Conservation (phyloP, 2,329 filamentous ascomycete genomes). For the Alternaria postmessia region DNA sequence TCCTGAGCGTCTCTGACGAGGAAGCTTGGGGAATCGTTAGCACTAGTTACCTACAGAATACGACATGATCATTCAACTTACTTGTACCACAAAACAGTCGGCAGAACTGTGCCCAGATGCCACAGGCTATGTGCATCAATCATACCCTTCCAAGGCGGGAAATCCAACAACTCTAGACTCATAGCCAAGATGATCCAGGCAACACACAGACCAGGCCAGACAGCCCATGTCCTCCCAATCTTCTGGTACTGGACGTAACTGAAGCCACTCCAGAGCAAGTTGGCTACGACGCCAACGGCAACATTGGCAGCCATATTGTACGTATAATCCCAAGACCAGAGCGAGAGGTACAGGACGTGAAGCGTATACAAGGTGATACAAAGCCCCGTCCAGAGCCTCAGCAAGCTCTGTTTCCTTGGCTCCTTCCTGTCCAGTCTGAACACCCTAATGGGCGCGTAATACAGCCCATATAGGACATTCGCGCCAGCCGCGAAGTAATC, state of each 20-base stretch:
- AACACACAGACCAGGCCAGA: conserved; percentile 89
- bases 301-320: conserved; percentile 99
- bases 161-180: conserved; percentile 95
- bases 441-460: conserved; percentile 81
- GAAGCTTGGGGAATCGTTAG: conserved; percentile 66
- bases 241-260: conserved; percentile 76
- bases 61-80: conserved; percentile 61
- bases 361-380: conserved; percentile 75
- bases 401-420: conserved; percentile 60
- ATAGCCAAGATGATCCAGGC: conserved; percentile 92
- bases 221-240: conserved; percentile 78
- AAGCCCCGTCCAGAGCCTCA: conserved; percentile 77
- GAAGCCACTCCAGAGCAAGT: conserved; percentile 86
- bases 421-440: conserved; percentile 77
- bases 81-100: conserved; percentile 93
- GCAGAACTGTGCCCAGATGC: conserved; percentile 92
- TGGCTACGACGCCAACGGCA: conserved; percentile 78
- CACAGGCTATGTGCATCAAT: conserved; percentile 95
- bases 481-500: conserved; percentile 96
- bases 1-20: conserved; percentile 84
- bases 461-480: conserved; percentile 88
- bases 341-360: conserved; percentile 84
- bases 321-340: conserved; percentile 90
- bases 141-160: conserved; percentile 81
- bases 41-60: background rate